These are phyloP conservation scores for Barbatosphaeria neglecta DNA, from an alignment of 495 filamentous ascomycete species.

Conservation along the genomic window DNA sequence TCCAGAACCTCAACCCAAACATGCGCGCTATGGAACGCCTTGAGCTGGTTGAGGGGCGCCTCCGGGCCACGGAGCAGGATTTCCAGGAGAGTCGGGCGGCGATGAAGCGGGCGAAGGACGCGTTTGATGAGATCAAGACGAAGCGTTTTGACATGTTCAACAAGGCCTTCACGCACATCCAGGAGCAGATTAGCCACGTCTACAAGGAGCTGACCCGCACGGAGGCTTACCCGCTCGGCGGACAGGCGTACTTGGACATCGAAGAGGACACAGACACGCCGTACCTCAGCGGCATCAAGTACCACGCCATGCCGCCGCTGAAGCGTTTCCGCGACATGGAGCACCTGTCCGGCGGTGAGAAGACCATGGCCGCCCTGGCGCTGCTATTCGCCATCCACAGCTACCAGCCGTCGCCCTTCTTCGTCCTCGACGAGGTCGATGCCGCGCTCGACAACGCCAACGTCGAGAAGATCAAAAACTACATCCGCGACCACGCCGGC, in stretches of 20 bases:
- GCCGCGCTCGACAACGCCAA: slow-evolving; percentile 96
- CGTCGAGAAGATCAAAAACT: slow-evolving; percentile 86
- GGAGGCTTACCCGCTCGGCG: slow-evolving; percentile 74
- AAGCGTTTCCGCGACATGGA: slow-evolving; percentile 99
- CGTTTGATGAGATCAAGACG: slow-evolving; percentile 69
- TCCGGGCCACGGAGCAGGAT: slow-evolving; percentile 75
- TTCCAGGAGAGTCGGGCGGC: slow-evolving; percentile 70
- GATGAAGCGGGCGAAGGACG: slow-evolving; percentile 64
- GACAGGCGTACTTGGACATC: slow-evolving; percentile 89
- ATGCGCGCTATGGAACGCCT: slow-evolving; percentile 92
- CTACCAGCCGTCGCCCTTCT: slow-evolving; percentile 91
- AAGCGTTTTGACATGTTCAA: slow-evolving; percentile 85
- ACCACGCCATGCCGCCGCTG: slow-evolving; percentile 95
- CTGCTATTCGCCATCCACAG: slow-evolving; percentile 92
- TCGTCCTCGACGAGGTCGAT: slow-evolving; percentile 97
- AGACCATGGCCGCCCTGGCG: slow-evolving; percentile 95
- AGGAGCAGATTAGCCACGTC: slow-evolving; percentile 81
- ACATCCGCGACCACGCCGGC: slow-evolving; percentile 84
- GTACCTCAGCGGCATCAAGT: slow-evolving; percentile 89
- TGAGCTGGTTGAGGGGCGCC: slow-evolving; percentile 69
- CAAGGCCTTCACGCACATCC: slow-evolving; percentile 89
- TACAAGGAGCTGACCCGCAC: slow-evolving; percentile 91
- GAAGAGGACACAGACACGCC: slow-evolving; percentile 76
- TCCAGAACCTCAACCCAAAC: slow-evolving; percentile 91
- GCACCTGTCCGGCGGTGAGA: slow-evolving; percentile 92